Conservation (phyloP, 169 alveolate species). For the Cryptosporidium meleagridis region DNA sequence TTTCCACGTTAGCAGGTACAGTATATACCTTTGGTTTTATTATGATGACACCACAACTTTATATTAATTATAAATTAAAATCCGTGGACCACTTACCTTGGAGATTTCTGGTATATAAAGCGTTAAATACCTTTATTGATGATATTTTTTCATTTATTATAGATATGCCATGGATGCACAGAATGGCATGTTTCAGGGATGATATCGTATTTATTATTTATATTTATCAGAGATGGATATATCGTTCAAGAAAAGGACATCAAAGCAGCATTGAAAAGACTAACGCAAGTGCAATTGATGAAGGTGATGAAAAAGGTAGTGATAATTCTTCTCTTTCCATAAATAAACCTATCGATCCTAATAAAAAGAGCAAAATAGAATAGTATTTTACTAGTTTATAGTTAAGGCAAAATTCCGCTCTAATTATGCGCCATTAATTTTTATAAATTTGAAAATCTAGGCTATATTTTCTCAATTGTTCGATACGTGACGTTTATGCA, state of each 20-base stretch:
- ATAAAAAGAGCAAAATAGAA: not conserved
- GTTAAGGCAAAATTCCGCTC: not conserved
- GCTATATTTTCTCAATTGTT: not conserved
- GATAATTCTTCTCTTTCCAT: not conserved
- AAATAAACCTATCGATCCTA: not conserved
- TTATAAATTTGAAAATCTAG: not conserved
- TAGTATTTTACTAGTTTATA: not conserved
- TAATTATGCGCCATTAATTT: not conserved
- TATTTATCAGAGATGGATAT: slow-evolving; percentile 95
- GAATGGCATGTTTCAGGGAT: slow-evolving; percentile 97
- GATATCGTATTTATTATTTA: slow-evolving; percentile 96
- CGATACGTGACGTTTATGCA: slow-evolving; percentile 12
- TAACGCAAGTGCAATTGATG: not conserved
- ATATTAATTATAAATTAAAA: slow-evolving; percentile 96
- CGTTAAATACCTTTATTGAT: slow-evolving; percentile 97
- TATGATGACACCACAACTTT: slow-evolving; percentile 97
- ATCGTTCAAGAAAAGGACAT: slow-evolving; percentile 83
- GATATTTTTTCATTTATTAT: slow-evolving; percentile 97
- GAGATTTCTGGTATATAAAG: slow-evolving; percentile 94
- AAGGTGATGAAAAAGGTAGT: not conserved
- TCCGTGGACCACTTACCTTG: slow-evolving; percentile 99
- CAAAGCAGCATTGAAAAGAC: not conserved
- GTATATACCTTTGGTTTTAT: slow-evolving; percentile 93
- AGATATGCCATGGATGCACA: slow-evolving; percentile 97
- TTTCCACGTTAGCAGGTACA: slow-evolving; percentile 92